phyloP scores from a whole-genome alignment of 768 basidiomycete genomes.

The Lentinula detonsa region DNA sequence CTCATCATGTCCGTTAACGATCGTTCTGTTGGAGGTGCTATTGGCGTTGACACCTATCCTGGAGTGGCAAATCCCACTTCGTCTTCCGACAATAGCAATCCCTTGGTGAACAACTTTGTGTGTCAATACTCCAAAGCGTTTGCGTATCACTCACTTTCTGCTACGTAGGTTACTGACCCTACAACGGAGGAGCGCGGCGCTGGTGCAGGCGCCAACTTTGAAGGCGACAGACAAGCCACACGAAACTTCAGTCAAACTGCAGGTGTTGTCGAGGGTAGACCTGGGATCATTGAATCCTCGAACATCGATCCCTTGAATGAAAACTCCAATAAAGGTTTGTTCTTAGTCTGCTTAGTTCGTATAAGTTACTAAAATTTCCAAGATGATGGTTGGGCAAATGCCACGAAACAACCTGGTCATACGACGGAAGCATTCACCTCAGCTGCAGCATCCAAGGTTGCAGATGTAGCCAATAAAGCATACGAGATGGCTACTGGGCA shows the following conservation, averaged over 20 bases:
- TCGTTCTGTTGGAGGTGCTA: constrained; percentile 15
- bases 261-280: constrained; percentile 46
- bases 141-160: neutral
- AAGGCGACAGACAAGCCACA: constrained; percentile 32
- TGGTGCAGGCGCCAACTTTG: constrained; percentile 32
- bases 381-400: constrained; percentile 41
- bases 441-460: constrained; percentile 21
- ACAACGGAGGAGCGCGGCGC: constrained; percentile 32
- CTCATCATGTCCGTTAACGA: constrained; percentile 31
- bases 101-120: constrained; percentile 37
- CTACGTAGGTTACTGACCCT: constrained; percentile 33
- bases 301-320: constrained; percentile 48
- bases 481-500: constrained; percentile 31
- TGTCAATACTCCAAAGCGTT: constrained; percentile 10
- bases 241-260: constrained; percentile 33
- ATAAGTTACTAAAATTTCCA: neutral
- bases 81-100: constrained; percentile 27
- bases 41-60: constrained; percentile 32
- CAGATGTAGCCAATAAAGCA: constrained; percentile 28
- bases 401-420: constrained; percentile 8
- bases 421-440: constrained; percentile 12
- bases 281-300: constrained; percentile 51
- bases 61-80: constrained; percentile 40
- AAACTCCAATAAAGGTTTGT: constrained; percentile 33
- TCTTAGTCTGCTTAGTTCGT: neutral